These are phyloP conservation scores for Tubosaeta sp. DNA, from an alignment of 768 basidiomycete genomes.

Conservation along the genomic window DNA sequence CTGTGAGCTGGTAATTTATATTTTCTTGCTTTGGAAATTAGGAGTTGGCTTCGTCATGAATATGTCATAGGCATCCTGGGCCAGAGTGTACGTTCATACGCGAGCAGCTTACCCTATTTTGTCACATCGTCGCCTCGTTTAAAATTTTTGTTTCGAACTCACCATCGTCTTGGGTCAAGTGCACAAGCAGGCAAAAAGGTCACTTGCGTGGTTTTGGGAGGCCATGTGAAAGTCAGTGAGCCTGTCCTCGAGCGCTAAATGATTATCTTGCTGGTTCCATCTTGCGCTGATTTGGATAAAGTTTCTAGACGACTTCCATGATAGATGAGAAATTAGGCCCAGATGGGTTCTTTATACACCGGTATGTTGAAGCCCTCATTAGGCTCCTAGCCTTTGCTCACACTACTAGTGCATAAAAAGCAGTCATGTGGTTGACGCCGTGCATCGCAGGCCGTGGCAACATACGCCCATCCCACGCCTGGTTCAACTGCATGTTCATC, in stretches of 20 bases:
- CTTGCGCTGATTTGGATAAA: background rate
- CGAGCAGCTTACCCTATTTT: background rate
- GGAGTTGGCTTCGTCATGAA: constrained; percentile 3
- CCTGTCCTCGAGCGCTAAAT: background rate
- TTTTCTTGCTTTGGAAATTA: constrained; percentile 5
- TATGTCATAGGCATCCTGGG: constrained; percentile 1
- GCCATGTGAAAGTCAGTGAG: background rate
- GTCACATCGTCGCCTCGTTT: background rate
- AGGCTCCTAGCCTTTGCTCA: constrained; percentile 1
- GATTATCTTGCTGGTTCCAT: background rate
- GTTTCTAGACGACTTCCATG: background rate
- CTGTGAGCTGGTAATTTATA: background rate
- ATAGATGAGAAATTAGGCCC: constrained; percentile 10
- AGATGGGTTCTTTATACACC: background rate
- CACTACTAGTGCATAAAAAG: constrained; percentile 8
- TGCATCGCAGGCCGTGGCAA: constrained; percentile 7
- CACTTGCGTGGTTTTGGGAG: background rate
- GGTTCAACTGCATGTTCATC: background rate
- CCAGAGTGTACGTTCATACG: background rate
- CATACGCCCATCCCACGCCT: constrained; percentile 24
- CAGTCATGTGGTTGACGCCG: constrained; percentile 13
- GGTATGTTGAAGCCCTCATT: constrained; percentile 2
- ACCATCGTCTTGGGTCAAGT: background rate
- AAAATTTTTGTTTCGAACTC: background rate
- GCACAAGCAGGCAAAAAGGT: no score